Base-by-base conservation (phyloP, 306 rosid genomes). In the Cucurbita maxima region DNA sequence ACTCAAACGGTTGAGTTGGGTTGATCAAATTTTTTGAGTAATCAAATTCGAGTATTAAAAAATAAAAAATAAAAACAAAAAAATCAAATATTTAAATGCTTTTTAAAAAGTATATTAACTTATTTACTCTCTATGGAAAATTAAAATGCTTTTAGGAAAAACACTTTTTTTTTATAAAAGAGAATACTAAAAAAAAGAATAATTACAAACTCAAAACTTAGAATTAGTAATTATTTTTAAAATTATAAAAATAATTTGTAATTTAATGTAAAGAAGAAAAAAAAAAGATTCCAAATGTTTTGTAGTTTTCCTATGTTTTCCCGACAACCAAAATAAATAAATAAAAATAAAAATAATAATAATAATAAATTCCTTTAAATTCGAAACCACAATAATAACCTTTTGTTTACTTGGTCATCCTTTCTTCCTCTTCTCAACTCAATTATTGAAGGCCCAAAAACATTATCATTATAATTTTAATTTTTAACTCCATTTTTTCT, bases 231-330 rank as follows among this genome's bases (percentile, higher is more conserved):
- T 25, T 25, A 25, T 25, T 25, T 25, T 25, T 1, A 25, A 25
- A 25, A 25, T 25, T 25, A 25, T 25, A 25, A 2, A 3, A 25
- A 25, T 25, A 25, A 30, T 30, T 30, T 30, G 34, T 30, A 30
- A 2, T 30, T 30, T 30, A 30, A 30, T 30, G 34, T 30, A 58
- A 58, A 57, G 74, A 10, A 10, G 10, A 22, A 52, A 25, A 4
- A 52, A 40, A 37, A n/a, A 76, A 85, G 88, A 88, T 85, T 88
- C 92, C 83, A 3, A 16, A 52, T 84, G 86, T 80, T 81, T 83
- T 85, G 89, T 85, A 80, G 13, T 77, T 82, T 83, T 82, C 79
- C 74, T 22, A 0, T 75, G 83, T 85, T 83, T 75, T 68, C 85
- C 86, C 89, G 90, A 88, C 92, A 88, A 52, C 76, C 73, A 80